Evolutionary conservation across 2,329 filamentous ascomycete genomes (phyloP).

Genomic region (Ceratocystis cubensis): DNA sequence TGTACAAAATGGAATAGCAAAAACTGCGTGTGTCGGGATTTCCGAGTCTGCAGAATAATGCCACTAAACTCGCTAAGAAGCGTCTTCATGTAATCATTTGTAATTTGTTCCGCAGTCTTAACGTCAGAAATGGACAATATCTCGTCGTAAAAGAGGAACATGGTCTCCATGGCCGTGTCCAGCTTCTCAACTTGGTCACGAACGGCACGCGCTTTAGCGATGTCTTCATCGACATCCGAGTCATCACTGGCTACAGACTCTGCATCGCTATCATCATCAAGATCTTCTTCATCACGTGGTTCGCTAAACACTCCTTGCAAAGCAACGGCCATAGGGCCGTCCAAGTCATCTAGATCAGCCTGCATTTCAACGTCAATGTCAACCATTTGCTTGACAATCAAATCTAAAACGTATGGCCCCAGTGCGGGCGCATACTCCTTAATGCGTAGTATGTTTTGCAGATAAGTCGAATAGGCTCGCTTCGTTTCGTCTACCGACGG

Average conservation of each 20-base stretch:
- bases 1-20: slow-evolving; percentile 93
- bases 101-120: slow-evolving; percentile 41
- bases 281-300: slow-evolving; percentile 35
- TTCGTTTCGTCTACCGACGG: slow-evolving; percentile 66
- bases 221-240: slow-evolving; percentile 45
- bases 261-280: slow-evolving; percentile 52
- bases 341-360: slow-evolving; percentile 80
- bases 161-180: slow-evolving; percentile 73
- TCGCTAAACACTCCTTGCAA: slow-evolving; percentile 30
- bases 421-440: slow-evolving; percentile 67
- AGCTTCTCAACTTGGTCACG: slow-evolving; percentile 81
- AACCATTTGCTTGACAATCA: slow-evolving; percentile 76
- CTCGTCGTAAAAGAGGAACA: slow-evolving; percentile 72
- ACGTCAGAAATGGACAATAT: slow-evolving; percentile 55
- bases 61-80: slow-evolving; percentile 75
- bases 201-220: slow-evolving; percentile 52
- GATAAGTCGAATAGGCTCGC: slow-evolving; percentile 72
- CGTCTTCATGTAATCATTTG: slow-evolving; percentile 51
- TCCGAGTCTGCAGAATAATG: slow-evolving; percentile 80
- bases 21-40: slow-evolving; percentile 88
- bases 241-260: slow-evolving; percentile 63
- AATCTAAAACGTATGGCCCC: slow-evolving; percentile 64
- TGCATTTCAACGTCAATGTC: slow-evolving; percentile 95
- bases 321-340: slow-evolving; percentile 71
- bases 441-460: slow-evolving; percentile 68